Conservation (phyloP, 1,284 basidiomycete species). For the Inonotus hispidus region DNA sequence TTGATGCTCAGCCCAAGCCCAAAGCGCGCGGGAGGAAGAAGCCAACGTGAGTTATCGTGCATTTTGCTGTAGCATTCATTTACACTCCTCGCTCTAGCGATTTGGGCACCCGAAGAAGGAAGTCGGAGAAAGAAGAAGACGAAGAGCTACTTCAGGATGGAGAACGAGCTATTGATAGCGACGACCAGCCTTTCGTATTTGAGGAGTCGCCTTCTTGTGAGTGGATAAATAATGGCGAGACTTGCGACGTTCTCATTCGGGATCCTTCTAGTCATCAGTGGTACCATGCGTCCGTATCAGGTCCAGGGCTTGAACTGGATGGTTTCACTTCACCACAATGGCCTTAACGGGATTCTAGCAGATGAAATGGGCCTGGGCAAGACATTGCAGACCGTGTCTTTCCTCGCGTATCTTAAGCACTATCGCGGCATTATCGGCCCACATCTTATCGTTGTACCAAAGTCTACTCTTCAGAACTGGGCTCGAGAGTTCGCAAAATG, state of each 20-base stretch:
- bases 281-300: conserved; percentile 92
- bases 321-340: conserved; percentile 89
- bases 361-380: conserved; percentile 99
- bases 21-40: conserved; percentile 81
- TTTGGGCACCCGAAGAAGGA: conserved; percentile 80
- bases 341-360: conserved; percentile 89
- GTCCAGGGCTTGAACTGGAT: conserved; percentile 98
- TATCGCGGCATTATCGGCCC: conserved; percentile 75
- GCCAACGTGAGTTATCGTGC: conserved; percentile 49
- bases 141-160: conserved; percentile 90
- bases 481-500: conserved; percentile 88
- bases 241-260: neutral
- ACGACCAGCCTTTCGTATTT: conserved; percentile 87
- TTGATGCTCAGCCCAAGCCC: conserved; percentile 79
- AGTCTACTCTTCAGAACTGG: conserved; percentile 98
- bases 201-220: conserved; percentile 87
- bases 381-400: conserved; percentile 96
- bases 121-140: conserved; percentile 98
- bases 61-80: too few species aligned
- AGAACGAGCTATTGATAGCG: conserved; percentile 72
- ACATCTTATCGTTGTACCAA: conserved; percentile 95
- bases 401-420: conserved; percentile 92
- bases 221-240: conserved; percentile 26
- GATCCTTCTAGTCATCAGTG: conserved; percentile 65
- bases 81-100: conserved; percentile 38